Conservation (phyloP, 2,329 filamentous ascomycete genomes). For the Aspergillus spinulosporus region DNA sequence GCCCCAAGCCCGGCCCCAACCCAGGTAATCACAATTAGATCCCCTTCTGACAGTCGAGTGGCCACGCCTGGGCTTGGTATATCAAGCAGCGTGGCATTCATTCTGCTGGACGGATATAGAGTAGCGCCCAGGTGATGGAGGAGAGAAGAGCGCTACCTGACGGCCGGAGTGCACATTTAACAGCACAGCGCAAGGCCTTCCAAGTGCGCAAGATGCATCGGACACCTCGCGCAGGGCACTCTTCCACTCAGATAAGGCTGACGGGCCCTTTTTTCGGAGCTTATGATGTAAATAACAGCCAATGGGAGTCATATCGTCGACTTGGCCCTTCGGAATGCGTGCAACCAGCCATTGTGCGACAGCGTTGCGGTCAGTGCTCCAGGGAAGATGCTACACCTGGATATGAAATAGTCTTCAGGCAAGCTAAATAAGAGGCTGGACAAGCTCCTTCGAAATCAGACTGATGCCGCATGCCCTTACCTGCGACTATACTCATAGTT, state of each 20-base stretch:
- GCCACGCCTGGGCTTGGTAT: conserved; percentile 10
- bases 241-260: background rate
- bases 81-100: background rate
- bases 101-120: background rate
- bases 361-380: background rate
- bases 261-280: background rate
- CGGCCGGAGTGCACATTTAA: background rate
- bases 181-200: background rate
- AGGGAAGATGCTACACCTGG: background rate
- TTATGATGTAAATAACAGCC: background rate
- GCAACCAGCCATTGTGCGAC: background rate
- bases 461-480: background rate
- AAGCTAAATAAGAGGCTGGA: background rate
- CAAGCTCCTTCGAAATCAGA: background rate
- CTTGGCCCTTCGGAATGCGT: background rate
- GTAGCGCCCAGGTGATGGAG: background rate
- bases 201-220: background rate
- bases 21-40: conserved; percentile 23
- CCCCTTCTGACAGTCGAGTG: conserved; percentile 16
- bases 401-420: background rate
- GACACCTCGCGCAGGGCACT: background rate
- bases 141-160: background rate
- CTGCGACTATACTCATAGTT: background rate
- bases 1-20: conserved; percentile 21
- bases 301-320: background rate